Conservation (phyloP, 192 early-diverging fungal species). For the Jimgerdemannia lactiflua region DNA sequence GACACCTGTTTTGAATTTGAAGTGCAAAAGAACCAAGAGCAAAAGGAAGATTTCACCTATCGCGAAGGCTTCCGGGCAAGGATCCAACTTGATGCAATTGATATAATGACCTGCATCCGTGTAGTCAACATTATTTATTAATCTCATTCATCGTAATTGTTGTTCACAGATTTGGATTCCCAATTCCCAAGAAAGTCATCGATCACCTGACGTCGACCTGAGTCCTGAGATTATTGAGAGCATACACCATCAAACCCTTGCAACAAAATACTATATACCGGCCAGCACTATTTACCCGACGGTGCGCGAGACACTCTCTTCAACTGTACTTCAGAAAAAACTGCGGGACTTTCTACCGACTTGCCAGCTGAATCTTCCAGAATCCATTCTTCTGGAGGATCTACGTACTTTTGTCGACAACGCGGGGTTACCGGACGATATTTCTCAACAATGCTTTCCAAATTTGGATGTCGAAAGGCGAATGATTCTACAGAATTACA, state of each 20-base stretch:
- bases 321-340: neutral
- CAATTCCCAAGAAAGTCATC: neutral
- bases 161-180: neutral
- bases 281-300: neutral
- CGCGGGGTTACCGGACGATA: neutral
- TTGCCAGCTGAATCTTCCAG: neutral
- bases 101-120: too few relatives aligned
- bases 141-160: neutral
- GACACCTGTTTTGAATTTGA: neutral
- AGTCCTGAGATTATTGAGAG: neutral
- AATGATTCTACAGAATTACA: neutral
- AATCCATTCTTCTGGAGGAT: neutral
- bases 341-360: neutral
- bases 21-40: neutral
- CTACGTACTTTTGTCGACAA: neutral
- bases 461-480: neutral
- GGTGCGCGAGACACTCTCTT: neutral
- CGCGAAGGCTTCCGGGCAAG: neutral
- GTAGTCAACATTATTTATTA: too few relatives aligned
- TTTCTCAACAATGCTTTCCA: neutral
- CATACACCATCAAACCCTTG: neutral
- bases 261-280: neutral
- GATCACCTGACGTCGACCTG: neutral
- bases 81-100: neutral
- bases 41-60: neutral